Base-by-base conservation (phyloP, 2,329 filamentous ascomycete genomes). In the Zymoseptoria pseudotritici region DNA sequence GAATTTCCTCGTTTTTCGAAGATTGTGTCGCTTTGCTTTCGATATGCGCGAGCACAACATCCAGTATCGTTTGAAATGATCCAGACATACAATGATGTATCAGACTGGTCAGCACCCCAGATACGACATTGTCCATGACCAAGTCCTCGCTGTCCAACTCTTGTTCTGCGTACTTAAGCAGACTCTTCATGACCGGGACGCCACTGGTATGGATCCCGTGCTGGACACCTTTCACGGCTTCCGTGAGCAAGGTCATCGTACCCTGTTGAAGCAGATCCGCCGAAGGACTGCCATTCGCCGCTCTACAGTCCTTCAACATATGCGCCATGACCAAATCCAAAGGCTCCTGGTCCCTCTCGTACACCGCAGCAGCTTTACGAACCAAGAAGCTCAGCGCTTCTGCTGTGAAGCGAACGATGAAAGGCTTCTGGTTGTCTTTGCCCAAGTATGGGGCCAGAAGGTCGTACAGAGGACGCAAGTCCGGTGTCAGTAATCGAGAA, bases 301-400 rank as follows among this genome's bases (percentile, higher is more conserved):
- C 49, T 13, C 54, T 42, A 55, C 96, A 78, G 69, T 96, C 90
- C 10, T 83, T 76, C 55, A 90, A 83, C 1, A 88, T 85, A 73
- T 91, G 87, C 11, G 82, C 78, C 2, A 96, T 77, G n/a, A 97
- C 86, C 11, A 81, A 76, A 11, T 83, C 79, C 42, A 99, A 79
- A 0, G 91, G 85, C 24, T 80, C 83, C 55, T 76, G 76, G 65
- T 93, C 88, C 66, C 90, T 86, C 64, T 90, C 85, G 58, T 90
- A 90, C 2, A 86, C 83, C 17, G 88, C 83, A 2, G 89, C 92
- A 6, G 92, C 89, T 76, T 97, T 97, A 70, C 91, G 88, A 20
- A 99, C 82, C 20, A 99, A 79, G 70, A 97, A 99, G 66, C 92
- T 96, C 78, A 99, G 83, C 2, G 94, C 90, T 76, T 99, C 94